These are phyloP conservation scores for Ilyonectria mors-panacis DNA, from an alignment of 2,329 filamentous ascomycete genomes.

Conservation along the genomic window DNA sequence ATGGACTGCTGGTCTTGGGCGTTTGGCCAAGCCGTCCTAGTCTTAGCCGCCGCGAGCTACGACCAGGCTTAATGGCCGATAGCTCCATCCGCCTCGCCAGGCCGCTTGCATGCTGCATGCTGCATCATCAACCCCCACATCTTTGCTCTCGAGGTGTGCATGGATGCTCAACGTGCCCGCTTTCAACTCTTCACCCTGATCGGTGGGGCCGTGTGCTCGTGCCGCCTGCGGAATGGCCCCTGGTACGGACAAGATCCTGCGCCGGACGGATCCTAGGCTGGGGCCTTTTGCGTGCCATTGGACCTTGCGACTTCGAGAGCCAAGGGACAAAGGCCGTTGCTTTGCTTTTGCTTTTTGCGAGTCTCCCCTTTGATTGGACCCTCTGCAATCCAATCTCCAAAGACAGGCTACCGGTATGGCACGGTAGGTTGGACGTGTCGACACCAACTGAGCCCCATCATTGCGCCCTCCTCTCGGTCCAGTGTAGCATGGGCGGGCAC, in stretches of 20 bases:
- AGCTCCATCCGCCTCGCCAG: conserved; percentile 16
- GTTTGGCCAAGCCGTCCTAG: conserved; percentile 13
- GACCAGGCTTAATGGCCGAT: conserved; percentile 14
- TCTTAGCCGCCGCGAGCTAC: conserved; percentile 27
- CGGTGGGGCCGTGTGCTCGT: conserved; percentile 33
- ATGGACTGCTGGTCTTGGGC: conserved; percentile 1
- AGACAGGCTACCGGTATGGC: conserved; percentile 10
- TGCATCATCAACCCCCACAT: conserved; percentile 33
- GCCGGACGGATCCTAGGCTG: conserved; percentile 29
- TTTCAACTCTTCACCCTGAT: conserved; percentile 24
- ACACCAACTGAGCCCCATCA: conserved; percentile 16
- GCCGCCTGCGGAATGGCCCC: conserved; percentile 39
- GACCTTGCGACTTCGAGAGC: conserved; percentile 32
- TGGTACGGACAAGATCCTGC: conserved; percentile 31
- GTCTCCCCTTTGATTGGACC: conserved; percentile 38
- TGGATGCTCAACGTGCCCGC: conserved; percentile 20
- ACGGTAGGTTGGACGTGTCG: conserved; percentile 1
- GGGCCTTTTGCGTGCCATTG: conserved; percentile 36
- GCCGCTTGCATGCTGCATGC: conserved; percentile 15
- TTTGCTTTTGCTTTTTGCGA: conserved; percentile 39
- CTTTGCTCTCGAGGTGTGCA: conserved; percentile 18
- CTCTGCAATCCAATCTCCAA: conserved; percentile 37
- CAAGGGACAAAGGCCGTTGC: conserved; percentile 36
- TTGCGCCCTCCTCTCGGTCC: background rate
- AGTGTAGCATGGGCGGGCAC: background rate